Conservation (phyloP, 2,329 filamentous ascomycete genomes). For the Paracorniculantispora psalliotae region DNA sequence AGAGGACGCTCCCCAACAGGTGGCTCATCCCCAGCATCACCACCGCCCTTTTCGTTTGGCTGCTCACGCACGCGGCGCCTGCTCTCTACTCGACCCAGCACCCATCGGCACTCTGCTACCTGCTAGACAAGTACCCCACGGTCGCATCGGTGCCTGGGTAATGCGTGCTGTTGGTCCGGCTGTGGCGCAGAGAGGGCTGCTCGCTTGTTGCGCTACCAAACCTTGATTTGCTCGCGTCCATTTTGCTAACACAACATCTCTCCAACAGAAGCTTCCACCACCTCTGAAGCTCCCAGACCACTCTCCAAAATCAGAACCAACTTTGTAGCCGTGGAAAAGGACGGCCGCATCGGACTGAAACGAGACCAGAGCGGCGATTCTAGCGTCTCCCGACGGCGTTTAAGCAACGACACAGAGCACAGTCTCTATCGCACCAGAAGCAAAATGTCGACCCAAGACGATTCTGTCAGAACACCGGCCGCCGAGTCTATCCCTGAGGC, state of each 20-base stretch:
- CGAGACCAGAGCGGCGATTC: conserved; percentile 34
- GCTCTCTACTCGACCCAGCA: neutral
- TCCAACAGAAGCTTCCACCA: conserved; percentile 18
- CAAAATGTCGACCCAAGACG: conserved; percentile 24
- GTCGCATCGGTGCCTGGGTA: neutral
- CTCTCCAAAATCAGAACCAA: conserved; percentile 71
- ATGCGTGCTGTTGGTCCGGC: neutral
- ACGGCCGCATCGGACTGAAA: conserved; percentile 52
- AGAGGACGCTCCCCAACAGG: conserved; percentile 62
- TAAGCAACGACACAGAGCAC: conserved; percentile 32
- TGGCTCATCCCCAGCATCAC: conserved; percentile 30
- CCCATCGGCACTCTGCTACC: neutral
- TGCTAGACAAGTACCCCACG: conserved; percentile 1
- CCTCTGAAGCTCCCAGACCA: conserved; percentile 53
- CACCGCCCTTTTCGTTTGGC: conserved; percentile 2
- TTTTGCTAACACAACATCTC: neutral
- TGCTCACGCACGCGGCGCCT: neutral
- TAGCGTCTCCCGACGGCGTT: conserved; percentile 31
- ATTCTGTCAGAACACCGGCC: conserved; percentile 13
- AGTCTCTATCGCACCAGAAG: conserved; percentile 35
- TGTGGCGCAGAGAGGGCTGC: conserved; percentile 1
- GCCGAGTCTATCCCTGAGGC: conserved; percentile 10
- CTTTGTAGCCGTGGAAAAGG: conserved; percentile 69
- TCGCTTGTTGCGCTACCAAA: conserved; percentile 6
- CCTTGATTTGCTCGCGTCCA: neutral